A percentile compares a stretch with the other conserved stretches of the same genome.
Conservation (phyloP, 1,139 yeast species). For the Lodderomyces orthopsilosis region DNA sequence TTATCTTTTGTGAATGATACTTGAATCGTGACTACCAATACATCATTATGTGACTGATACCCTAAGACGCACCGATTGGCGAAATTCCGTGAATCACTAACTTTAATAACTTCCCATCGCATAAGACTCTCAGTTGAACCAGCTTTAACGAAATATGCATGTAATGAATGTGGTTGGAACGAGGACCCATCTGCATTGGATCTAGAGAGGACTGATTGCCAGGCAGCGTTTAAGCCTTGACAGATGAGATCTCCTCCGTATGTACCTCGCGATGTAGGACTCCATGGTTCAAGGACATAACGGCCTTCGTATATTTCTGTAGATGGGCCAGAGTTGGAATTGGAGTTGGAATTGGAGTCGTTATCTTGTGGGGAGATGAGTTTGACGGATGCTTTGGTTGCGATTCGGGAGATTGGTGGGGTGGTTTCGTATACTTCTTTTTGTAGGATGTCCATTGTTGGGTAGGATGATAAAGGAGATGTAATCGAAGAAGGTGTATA, state of each 20-base stretch:
- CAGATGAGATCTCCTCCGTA: conserved; percentile 41
- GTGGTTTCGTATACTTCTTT: background rate
- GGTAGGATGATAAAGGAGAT: background rate
- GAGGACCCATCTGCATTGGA: conserved; percentile 14
- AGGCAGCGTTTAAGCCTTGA: conserved; percentile 36
- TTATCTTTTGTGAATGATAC: conserved; percentile 36
- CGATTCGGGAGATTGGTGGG: background rate
- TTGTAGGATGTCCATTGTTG: background rate
- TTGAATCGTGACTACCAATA: conserved; percentile 31
- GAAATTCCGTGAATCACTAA: conserved; percentile 36
- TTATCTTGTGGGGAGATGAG: background rate
- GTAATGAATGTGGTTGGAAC: conserved; percentile 40
- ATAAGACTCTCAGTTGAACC: conserved; percentile 31
- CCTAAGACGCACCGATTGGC: conserved; percentile 36
- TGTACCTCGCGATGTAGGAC: conserved; percentile 31
- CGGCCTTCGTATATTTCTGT: conserved; percentile 23
- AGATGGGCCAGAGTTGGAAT: background rate
- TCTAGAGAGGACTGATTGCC: conserved; percentile 23
- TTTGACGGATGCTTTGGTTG: background rate
- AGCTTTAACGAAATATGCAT: conserved; percentile 40
- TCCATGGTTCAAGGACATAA: conserved; percentile 34
- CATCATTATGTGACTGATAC: conserved; percentile 28
- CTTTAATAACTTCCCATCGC: conserved; percentile 33
- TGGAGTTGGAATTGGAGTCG: background rate
- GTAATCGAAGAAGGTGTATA: background rate